Percentiles rank a stretch among this genome's conserved stretches.
These are phyloP conservation scores for Fusarium sp. DNA, from an alignment of 2,329 filamentous ascomycete species.

Conservation along the genomic window DNA sequence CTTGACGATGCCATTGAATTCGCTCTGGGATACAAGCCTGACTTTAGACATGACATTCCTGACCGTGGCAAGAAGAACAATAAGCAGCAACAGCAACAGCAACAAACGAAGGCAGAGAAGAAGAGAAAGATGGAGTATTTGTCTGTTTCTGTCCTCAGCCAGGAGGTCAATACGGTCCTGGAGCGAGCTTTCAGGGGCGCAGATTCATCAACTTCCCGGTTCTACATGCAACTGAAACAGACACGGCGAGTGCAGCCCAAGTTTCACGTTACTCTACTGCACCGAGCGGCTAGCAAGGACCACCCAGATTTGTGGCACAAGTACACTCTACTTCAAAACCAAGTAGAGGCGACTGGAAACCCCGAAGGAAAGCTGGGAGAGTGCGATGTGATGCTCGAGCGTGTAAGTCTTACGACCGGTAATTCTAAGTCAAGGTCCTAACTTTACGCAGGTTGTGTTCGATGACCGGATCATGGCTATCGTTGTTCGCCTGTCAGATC, in stretches of 20 bases:
- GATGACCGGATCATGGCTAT: slow-evolving; percentile 92
- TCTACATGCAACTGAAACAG: slow-evolving; percentile 82
- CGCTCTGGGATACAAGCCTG: slow-evolving; percentile 82
- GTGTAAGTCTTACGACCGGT: slow-evolving; percentile 53
- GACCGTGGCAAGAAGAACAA: slow-evolving; percentile 60
- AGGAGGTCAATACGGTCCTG: slow-evolving; percentile 66
- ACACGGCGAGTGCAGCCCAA: slow-evolving; percentile 81
- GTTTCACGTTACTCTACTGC: slow-evolving; percentile 96
- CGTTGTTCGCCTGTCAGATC: slow-evolving; percentile 78
- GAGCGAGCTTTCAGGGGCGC: slow-evolving; percentile 75
- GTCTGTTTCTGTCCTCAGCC: slow-evolving; percentile 60
- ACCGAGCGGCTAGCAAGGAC: slow-evolving; percentile 73
- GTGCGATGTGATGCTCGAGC: slow-evolving; percentile 73
- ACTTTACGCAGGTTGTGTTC: slow-evolving; percentile 74
- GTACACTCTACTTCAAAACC: slow-evolving; percentile 72
- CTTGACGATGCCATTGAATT: slow-evolving; percentile 83
- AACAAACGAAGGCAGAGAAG: slow-evolving; percentile 43
- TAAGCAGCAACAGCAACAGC: slow-evolving; percentile 44
- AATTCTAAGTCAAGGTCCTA: slow-evolving; percentile 9
- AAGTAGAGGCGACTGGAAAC: slow-evolving; percentile 51
- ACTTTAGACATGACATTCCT: slow-evolving; percentile 80
- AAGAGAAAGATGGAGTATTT: slow-evolving; percentile 67
- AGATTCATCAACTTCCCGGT: slow-evolving; percentile 57
- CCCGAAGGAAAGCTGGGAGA: slow-evolving; percentile 63
- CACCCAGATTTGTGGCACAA: slow-evolving; percentile 80